Evolutionary conservation across 495 filamentous ascomycete genomes (phyloP).

Genomic region (Parathielavia appendiculata): DNA sequence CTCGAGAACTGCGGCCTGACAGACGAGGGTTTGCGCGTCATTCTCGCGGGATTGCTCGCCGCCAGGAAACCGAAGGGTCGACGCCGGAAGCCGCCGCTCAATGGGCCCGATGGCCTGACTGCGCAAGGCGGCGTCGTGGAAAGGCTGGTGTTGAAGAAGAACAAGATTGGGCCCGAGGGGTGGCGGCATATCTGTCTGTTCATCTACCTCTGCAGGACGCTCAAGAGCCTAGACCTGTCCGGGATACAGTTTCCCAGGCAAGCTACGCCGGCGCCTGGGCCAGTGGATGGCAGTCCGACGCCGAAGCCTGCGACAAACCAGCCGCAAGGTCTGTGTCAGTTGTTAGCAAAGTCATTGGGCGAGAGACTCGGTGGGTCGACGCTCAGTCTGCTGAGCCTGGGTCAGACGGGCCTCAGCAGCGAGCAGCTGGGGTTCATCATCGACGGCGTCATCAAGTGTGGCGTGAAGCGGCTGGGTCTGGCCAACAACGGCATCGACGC

Average conservation of each 20-base stretch:
- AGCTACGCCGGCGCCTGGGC: slow-evolving; percentile 4
- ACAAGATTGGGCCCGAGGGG: slow-evolving; percentile 78
- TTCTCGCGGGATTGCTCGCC: slow-evolving; percentile 80
- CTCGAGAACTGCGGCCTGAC: slow-evolving; percentile 82
- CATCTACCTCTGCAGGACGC: slow-evolving; percentile 77
- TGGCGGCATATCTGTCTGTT: slow-evolving; percentile 92
- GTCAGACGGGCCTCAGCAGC: slow-evolving; percentile 65
- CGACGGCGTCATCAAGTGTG: slow-evolving; percentile 67
- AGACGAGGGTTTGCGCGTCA: slow-evolving; percentile 77
- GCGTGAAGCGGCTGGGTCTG: slow-evolving; percentile 69
- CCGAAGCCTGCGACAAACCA: slow-evolving; percentile 9
- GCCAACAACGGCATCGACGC: slow-evolving; percentile 73
- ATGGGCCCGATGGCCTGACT: slow-evolving; percentile 29
- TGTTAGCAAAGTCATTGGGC: slow-evolving; percentile 68
- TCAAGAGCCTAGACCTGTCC: slow-evolving; percentile 82
- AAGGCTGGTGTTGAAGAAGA: slow-evolving; percentile 84
- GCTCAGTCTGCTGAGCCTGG: slow-evolving; percentile 79
- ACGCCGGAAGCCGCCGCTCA: slow-evolving; percentile 38
- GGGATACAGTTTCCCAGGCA: slow-evolving; percentile 71
- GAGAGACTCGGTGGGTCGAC: slow-evolving; percentile 69
- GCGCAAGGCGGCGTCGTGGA: slow-evolving; percentile 68
- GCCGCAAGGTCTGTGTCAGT: slow-evolving; percentile 31
- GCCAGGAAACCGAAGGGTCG: slow-evolving; percentile 57
- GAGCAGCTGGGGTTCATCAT: slow-evolving; percentile 68
- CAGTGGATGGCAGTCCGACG: slow-evolving; percentile 1